Base-by-base conservation (phyloP, 2,329 filamentous ascomycete species). In the Cytospora chrysosperma region DNA sequence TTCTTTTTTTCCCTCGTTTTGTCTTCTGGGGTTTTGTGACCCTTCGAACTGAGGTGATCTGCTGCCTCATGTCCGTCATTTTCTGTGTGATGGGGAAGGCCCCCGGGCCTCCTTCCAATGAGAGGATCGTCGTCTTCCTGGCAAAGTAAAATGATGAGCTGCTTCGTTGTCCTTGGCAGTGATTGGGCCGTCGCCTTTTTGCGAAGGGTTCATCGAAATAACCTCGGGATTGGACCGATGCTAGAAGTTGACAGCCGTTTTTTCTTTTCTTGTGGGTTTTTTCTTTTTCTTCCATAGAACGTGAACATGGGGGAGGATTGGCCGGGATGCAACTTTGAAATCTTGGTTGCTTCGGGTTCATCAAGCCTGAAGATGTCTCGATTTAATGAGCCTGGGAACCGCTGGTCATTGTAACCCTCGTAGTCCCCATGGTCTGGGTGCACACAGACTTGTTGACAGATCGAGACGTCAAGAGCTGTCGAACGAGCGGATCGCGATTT, bases 301-400 rank as follows among this genome's bases (percentile, higher is more conserved):
- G n/a, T 47, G 59, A 59, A 27, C 59, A 58, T n/a, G 32, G 49
- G 50, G 49, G 56, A 50, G 51, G 34, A n/a, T 30, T 27, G 30
- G 28, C 60, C 60, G 63, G 63, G 60, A 59, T 65, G 55, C 57
- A 53, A 65, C 59, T 52, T 27, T 59, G 55, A 62, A 65, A 60
- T 64, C 62, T 64, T 64, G 56, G 32, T 34, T 37, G 51, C 27
- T 55, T 52, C 32, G 34, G 55, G 32, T 28, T 52, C 55, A 27
- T 24, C 43, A 47, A 13, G 43, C 43, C 43, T 47, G 10, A 47
- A 47, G 21, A 47, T 47, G 9, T 47, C n/a, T 21, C n/a, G n/a
- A 47, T 54, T 37, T 21, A 47, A 12, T 47, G 43, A 47, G 43
- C 43, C 24, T 47, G 49, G 32, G n/a, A 26, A 24, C 19, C n/a